Percentiles rank a stretch among this genome's conserved stretches.
Evolutionary conservation across 164 flowering plant genomes (phyloP).

Genomic region (Sextonia rubra): DNA sequence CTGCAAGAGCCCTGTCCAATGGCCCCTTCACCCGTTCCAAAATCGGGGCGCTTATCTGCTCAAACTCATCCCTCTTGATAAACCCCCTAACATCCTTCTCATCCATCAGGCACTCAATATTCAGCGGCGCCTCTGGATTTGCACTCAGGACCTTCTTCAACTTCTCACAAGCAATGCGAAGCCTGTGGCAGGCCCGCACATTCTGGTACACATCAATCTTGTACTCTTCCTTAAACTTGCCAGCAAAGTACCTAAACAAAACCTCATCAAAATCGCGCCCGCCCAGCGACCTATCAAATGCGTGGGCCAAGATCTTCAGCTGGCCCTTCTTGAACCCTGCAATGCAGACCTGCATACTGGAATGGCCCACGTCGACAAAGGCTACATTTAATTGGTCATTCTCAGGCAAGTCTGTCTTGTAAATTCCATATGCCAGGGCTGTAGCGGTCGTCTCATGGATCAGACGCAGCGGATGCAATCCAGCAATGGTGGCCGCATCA

Average conservation of each 20-base stretch:
- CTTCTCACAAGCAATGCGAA: constrained; percentile 78
- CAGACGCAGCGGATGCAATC: constrained; percentile 71
- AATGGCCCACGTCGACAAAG: constrained; percentile 82
- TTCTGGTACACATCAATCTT: constrained; percentile 75
- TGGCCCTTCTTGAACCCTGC: constrained; percentile 88
- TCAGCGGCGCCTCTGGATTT: constrained; percentile 78
- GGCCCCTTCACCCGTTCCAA: constrained; percentile 82
- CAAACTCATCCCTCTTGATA: constrained; percentile 88
- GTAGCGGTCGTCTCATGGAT: constrained; percentile 90
- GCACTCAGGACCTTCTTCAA: constrained; percentile 88
- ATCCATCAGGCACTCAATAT: constrained; percentile 96
- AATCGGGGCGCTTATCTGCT: constrained; percentile 65
- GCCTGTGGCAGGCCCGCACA: constrained; percentile 76
- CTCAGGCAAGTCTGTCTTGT: constrained; percentile 88
- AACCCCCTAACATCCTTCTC: constrained; percentile 85
- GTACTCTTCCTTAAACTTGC: constrained; percentile 67
- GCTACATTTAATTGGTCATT: constrained; percentile 80
- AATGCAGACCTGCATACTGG: constrained; percentile 87
- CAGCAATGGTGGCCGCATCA: constrained; percentile 93
- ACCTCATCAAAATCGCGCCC: constrained; percentile 92
- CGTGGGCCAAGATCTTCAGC: constrained; percentile 63
- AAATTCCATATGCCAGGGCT: constrained; percentile 88
- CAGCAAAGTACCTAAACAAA: constrained; percentile 71
- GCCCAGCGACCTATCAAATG: constrained; percentile 69
- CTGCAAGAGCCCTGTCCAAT: constrained; percentile 70